These are phyloP conservation scores for Colletotrichum sp. DNA, from an alignment of 2,329 filamentous ascomycete species.

Conservation along the genomic window DNA sequence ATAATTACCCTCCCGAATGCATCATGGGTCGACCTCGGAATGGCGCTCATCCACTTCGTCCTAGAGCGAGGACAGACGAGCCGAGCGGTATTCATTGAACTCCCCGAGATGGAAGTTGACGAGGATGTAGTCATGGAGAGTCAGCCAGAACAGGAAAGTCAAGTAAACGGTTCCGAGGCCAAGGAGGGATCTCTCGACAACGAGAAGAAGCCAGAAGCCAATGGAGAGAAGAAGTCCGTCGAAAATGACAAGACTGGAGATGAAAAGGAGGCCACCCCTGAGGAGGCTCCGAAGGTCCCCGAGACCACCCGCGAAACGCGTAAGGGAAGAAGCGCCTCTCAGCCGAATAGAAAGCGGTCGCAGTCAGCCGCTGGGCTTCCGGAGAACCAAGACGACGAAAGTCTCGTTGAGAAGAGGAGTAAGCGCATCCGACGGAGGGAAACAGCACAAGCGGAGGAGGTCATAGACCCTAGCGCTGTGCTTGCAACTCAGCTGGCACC, in stretches of 20 bases:
- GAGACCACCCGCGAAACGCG: constrained; percentile 35
- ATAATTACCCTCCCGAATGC: constrained; percentile 33
- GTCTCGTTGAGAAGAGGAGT: constrained; percentile 63
- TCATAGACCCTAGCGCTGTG: constrained; percentile 55
- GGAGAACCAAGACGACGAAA: constrained; percentile 63
- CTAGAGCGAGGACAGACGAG: constrained; percentile 38
- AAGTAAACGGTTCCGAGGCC: not conserved
- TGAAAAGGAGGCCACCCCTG: not conserved
- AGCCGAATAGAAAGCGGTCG: constrained; percentile 62
- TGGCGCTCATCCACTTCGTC: constrained; percentile 42
- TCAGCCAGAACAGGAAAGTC: constrained; percentile 5
- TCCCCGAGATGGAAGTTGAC: constrained; percentile 40
- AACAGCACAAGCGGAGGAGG: constrained; percentile 55
- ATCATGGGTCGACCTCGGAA: constrained; percentile 49
- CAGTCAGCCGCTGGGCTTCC: constrained; percentile 65
- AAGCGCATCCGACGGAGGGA: constrained; percentile 70
- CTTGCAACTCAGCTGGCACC: constrained; percentile 61
- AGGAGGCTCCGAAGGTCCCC: constrained; percentile 27
- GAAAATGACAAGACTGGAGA: not conserved
- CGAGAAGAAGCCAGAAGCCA: constrained; percentile 1
- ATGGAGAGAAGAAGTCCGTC: constrained; percentile 1
- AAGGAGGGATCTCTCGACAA: constrained; percentile 43
- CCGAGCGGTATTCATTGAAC: constrained; percentile 36
- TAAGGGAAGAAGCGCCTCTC: constrained; percentile 42
- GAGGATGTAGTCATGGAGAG: constrained; percentile 33